Conservation (phyloP, 2,329 filamentous ascomycete species). For the Knufia fluminis region DNA sequence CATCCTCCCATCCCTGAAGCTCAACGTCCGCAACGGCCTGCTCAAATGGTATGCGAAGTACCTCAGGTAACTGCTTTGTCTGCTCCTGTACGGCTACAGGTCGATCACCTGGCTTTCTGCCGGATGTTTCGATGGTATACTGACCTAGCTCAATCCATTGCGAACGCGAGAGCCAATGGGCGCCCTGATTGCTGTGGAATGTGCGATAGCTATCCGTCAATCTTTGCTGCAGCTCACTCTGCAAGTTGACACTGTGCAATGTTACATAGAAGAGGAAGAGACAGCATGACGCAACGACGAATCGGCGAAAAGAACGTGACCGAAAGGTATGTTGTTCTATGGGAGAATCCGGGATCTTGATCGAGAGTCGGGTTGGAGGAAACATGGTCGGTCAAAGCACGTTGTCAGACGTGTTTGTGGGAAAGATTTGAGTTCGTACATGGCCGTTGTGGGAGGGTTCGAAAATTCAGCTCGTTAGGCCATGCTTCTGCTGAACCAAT, state of each 20-base stretch:
- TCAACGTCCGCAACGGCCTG: constrained; percentile 13
- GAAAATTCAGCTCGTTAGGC: no score
- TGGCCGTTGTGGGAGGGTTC: no score
- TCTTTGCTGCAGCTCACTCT: not conserved
- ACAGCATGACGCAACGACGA: not conserved
- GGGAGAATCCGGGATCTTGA: not conserved
- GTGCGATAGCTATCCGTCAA: not conserved
- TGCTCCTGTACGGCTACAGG: constrained; percentile 12
- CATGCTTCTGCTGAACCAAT: not conserved
- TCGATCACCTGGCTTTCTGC: not conserved
- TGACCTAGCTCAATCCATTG: not conserved
- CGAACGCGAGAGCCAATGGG: not conserved
- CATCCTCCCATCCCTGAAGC: constrained; percentile 17
- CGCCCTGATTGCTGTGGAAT: not conserved
- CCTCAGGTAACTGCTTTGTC: constrained; percentile 13
- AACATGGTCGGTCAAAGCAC: not conserved
- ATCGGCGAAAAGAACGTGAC: not conserved
- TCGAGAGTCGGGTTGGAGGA: not conserved
- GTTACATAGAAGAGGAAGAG: not conserved
- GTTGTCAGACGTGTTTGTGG: not conserved
- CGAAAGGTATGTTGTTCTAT: not conserved
- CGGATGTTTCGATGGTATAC: not conserved
- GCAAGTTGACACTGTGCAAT: not conserved
- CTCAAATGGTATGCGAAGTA: constrained; percentile 16
- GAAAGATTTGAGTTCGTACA: not conserved